A percentile compares a stretch with the other conserved stretches of the same genome.
These are phyloP conservation scores for Tolypocladium sp. DNA, from an alignment of 2,329 filamentous ascomycete species.

Conservation along the genomic window DNA sequence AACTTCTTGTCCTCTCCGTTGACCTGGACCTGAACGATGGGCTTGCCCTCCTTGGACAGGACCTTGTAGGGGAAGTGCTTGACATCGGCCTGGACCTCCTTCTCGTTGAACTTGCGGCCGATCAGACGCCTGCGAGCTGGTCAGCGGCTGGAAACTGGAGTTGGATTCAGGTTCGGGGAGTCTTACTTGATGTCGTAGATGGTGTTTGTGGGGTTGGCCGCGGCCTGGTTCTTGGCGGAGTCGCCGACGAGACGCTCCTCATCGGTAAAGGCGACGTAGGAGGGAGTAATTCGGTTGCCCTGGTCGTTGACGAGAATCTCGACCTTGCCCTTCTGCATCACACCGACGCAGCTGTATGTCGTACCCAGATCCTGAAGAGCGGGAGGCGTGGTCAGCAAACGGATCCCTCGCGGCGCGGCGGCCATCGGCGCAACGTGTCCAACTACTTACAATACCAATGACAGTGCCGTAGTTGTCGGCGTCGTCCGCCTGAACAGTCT, in stretches of 20 bases:
- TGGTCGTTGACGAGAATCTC: conserved; percentile 95
- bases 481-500: conserved; percentile 65
- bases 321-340: conserved; percentile 92
- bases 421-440: not conserved
- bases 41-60: conserved; percentile 81
- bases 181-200: conserved; percentile 79
- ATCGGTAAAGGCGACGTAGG: conserved; percentile 93
- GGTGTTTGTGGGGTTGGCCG: conserved; percentile 66
- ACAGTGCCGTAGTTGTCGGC: conserved; percentile 77
- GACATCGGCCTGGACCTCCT: conserved; percentile 83
- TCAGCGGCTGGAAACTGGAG: conserved; percentile 9
- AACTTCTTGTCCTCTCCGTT: conserved; percentile 58
- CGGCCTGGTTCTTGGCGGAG: conserved; percentile 92
- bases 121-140: conserved; percentile 58
- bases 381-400: not conserved
- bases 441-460: conserved; percentile 69
- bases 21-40: conserved; percentile 68
- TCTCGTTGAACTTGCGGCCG: conserved; percentile 73
- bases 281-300: conserved; percentile 92
- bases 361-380: conserved; percentile 65
- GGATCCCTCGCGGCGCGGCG: not conserved
- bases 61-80: conserved; percentile 99
- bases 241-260: conserved; percentile 96
- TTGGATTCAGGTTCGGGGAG: not conserved
- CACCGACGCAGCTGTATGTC: conserved; percentile 83